These are phyloP conservation scores for Oryza meyeriana DNA, from an alignment of 176 grass and related monocot species.

Conservation along the genomic window DNA sequence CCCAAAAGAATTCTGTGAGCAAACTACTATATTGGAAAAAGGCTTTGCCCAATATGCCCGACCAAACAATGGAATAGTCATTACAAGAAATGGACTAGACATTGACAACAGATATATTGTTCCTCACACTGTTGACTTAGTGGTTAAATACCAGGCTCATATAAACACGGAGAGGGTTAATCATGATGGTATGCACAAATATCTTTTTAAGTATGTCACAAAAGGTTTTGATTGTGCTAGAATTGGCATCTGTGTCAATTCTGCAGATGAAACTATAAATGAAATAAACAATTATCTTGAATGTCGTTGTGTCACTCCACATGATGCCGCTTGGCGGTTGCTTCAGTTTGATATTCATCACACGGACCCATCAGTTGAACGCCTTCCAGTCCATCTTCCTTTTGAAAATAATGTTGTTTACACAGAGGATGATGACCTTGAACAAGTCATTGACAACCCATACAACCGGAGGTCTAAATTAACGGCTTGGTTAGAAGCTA, in stretches of 20 bases:
- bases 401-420: not conserved
- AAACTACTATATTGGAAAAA: not conserved
- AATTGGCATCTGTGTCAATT: not conserved
- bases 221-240: conserved; percentile 5
- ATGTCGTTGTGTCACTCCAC: not conserved
- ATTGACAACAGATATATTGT: not conserved
- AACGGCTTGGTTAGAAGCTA: not conserved
- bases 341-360: not conserved
- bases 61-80: not conserved
- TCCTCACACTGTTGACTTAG: not conserved
- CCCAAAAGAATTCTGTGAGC: not conserved
- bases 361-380: not conserved
- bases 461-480: not conserved
- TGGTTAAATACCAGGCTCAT: not conserved
- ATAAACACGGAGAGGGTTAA: not conserved
- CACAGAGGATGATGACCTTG: not conserved
- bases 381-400: not conserved
- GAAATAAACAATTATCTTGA: not conserved
- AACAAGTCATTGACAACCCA: not conserved
- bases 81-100: not conserved
- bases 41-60: not conserved
- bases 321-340: not conserved
- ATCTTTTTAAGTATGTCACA: conserved; percentile 9
- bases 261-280: not conserved
- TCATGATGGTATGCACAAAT: not conserved